Percentiles rank a stretch among this genome's conserved stretches.
Evolutionary conservation across 1,139 yeast genomes (phyloP).

Genomic region (Scheffersomyces cryptocercus): DNA sequence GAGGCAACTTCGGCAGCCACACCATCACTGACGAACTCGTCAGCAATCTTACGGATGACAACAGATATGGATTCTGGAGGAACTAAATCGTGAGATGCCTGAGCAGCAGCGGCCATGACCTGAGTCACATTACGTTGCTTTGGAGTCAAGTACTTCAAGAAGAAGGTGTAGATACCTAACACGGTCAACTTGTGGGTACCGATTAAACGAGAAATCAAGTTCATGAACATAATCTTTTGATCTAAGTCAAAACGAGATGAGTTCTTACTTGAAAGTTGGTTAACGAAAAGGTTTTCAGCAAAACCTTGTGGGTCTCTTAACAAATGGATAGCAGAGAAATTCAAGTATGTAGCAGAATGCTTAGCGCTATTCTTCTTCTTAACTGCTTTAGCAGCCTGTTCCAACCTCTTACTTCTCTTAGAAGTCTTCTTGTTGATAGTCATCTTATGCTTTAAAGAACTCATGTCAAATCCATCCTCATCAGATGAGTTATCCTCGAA

Average conservation of each 20-base stretch:
- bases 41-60: slow-evolving; percentile 88
- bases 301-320: slow-evolving; percentile 97
- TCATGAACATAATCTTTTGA: slow-evolving; percentile 86
- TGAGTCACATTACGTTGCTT: slow-evolving; percentile 94
- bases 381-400: slow-evolving; percentile 64
- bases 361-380: slow-evolving; percentile 57
- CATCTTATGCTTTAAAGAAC: slow-evolving; percentile 74
- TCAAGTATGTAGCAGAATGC: slow-evolving; percentile 70
- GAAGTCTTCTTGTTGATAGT: slow-evolving; percentile 80
- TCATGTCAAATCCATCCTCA: slow-evolving; percentile 71
- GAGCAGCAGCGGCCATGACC: slow-evolving; percentile 95
- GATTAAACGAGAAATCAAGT: slow-evolving; percentile 79
- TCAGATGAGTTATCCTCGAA: slow-evolving; percentile 70
- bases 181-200: slow-evolving; percentile 94
- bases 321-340: slow-evolving; percentile 91
- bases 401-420: slow-evolving; percentile 78
- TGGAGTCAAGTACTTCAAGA: slow-evolving; percentile 88
- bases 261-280: slow-evolving; percentile 69
- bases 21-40: slow-evolving; percentile 97
- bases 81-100: slow-evolving; percentile 92
- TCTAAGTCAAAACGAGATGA: slow-evolving; percentile 74
- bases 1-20: slow-evolving; percentile 98
- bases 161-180: slow-evolving; percentile 83
- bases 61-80: slow-evolving; percentile 89
- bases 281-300: slow-evolving; percentile 78